Conservation (phyloP, 306 rosid genomes). For the Casuarina cunninghamiana region DNA sequence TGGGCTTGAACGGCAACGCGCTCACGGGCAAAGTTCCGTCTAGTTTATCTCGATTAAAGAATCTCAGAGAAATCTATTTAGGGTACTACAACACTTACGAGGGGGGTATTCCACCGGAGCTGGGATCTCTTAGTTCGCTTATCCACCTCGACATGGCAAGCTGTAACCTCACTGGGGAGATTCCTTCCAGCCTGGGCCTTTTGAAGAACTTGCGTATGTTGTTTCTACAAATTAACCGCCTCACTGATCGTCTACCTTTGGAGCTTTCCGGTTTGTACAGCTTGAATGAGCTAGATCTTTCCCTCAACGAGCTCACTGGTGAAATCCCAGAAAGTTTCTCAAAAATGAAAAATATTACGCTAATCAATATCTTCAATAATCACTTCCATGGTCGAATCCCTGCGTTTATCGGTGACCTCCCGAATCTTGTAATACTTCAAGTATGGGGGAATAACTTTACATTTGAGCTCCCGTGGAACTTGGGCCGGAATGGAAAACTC, state of each 20-base stretch:
- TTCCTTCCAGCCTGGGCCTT: slow-evolving; percentile 49
- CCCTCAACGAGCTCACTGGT: slow-evolving; percentile 64
- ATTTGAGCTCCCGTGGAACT: slow-evolving; percentile 55
- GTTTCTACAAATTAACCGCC: slow-evolving; percentile 64
- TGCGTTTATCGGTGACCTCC: slow-evolving; percentile 57
- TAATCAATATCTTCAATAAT: slow-evolving; percentile 60
- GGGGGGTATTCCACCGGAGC: slow-evolving; percentile 73
- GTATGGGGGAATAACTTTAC: slow-evolving; percentile 84
- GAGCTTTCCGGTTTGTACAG: slow-evolving; percentile 58
- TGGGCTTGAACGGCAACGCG: slow-evolving; percentile 41
- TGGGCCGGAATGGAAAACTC: slow-evolving; percentile 61
- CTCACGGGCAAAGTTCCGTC: slow-evolving; percentile 60
- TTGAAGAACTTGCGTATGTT: slow-evolving; percentile 44
- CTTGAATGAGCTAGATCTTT: slow-evolving; percentile 61
- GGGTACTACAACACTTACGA: slow-evolving; percentile 61
- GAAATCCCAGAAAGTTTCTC: slow-evolving; percentile 63
- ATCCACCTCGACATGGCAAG: slow-evolving; percentile 45
- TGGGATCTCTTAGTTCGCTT: slow-evolving; percentile 55
- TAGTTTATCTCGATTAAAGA: slow-evolving; percentile 49
- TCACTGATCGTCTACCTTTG: slow-evolving; percentile 66
- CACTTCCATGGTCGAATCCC: slow-evolving; percentile 60
- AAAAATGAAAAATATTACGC: slow-evolving; percentile 48
- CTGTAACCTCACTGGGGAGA: slow-evolving; percentile 67
- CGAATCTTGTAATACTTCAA: slow-evolving; percentile 57
- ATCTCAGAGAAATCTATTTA: slow-evolving; percentile 39